phyloP scores from a whole-genome alignment of 768 basidiomycete genomes.

The Gelatoporia subvermispora region DNA sequence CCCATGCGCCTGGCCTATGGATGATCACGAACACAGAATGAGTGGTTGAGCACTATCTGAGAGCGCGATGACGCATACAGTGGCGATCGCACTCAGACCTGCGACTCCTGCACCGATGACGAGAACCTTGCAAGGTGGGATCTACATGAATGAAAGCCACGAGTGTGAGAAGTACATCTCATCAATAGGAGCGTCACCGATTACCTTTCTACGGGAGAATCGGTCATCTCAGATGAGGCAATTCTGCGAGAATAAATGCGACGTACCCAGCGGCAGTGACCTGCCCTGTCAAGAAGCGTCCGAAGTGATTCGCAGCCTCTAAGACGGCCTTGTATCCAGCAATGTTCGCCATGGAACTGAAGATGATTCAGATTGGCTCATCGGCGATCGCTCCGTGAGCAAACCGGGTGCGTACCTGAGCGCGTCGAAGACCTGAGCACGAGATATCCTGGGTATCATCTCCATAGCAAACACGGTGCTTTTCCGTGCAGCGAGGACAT shows the following conservation, averaged over 20 bases:
- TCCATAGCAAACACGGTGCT: conserved; percentile 87
- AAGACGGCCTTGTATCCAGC: conserved; percentile 91
- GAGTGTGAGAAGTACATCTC: not conserved
- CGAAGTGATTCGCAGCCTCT: conserved; percentile 87
- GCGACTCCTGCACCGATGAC: conserved; percentile 89
- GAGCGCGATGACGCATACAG: conserved; percentile 37
- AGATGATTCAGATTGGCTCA: not conserved
- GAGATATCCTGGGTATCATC: conserved; percentile 85
- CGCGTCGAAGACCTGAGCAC: conserved; percentile 87
- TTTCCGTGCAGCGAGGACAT: conserved; percentile 59
- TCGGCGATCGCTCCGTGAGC: too few relatives aligned
- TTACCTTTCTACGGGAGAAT: conserved; percentile 39
- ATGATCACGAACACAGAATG: too few relatives aligned
- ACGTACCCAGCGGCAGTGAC: conserved; percentile 82
- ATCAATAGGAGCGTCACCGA: not conserved
- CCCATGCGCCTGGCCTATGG: conserved; percentile 72
- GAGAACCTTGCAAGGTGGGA: conserved; percentile 81
- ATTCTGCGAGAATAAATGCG: not conserved
- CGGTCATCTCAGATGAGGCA: not conserved
- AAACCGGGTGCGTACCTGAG: conserved; percentile 49
- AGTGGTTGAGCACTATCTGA: conserved; percentile 1
- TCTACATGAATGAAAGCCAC: conserved; percentile 37
- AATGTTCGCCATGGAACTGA: conserved; percentile 90
- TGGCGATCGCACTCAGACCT: conserved; percentile 83
- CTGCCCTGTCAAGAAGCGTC: conserved; percentile 85